These are phyloP conservation scores for Aspergillus sclerotioniger DNA, from an alignment of 495 filamentous ascomycete species.

Conservation along the genomic window DNA sequence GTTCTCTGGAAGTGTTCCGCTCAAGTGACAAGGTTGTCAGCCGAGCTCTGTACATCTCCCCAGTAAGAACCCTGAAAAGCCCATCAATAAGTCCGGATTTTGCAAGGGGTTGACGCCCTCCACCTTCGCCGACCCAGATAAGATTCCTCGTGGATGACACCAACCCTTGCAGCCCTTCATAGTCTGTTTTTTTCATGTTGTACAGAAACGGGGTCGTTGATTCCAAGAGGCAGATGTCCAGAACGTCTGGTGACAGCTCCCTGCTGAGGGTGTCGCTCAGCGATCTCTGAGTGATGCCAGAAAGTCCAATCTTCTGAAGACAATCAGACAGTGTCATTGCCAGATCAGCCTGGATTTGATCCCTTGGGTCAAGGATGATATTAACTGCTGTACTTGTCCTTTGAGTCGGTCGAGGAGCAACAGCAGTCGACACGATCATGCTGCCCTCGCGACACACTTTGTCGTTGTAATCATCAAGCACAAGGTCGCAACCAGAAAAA, in stretches of 20 bases:
- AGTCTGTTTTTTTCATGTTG: conserved; percentile 3
- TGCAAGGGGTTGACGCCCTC: conserved; percentile 8
- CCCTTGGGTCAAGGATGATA: not conserved
- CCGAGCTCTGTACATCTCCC: conserved; percentile 7
- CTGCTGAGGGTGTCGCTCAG: not conserved
- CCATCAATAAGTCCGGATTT: conserved; percentile 18
- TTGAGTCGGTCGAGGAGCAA: not conserved
- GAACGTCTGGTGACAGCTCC: not conserved
- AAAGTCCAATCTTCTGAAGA: not conserved
- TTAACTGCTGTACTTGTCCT: not conserved
- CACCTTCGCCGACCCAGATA: conserved; percentile 15
- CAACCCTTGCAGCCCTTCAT: conserved; percentile 8
- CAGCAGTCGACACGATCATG: conserved; percentile 9
- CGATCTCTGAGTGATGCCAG: not conserved
- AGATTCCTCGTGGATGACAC: conserved; percentile 5
- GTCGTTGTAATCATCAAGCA: conserved; percentile 4
- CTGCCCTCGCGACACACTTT: conserved; percentile 4
- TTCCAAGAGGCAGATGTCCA: conserved; percentile 10
- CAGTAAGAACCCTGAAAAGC: conserved; percentile 13
- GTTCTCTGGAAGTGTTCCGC: not conserved
- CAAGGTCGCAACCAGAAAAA: conserved; percentile 22
- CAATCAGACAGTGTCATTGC: not conserved
- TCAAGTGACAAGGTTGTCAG: conserved; percentile 12
- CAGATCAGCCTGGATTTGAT: not conserved
- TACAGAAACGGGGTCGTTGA: not conserved